Evolutionary conservation across 768 basidiomycete genomes (phyloP).

Genomic region (Amanita brunnescens): DNA sequence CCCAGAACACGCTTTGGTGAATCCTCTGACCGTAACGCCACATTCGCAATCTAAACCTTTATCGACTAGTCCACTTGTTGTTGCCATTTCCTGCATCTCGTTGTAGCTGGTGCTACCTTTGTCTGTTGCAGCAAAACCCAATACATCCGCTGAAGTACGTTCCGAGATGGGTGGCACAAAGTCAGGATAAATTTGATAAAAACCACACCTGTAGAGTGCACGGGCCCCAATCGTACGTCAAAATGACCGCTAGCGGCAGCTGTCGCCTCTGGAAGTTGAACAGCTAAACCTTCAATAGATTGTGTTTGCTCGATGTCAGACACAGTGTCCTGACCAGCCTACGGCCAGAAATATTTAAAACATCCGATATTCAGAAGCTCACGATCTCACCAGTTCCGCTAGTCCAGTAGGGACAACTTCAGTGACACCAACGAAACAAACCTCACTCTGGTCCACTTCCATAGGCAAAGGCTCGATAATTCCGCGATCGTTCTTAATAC

Average conservation of each 20-base stretch:
- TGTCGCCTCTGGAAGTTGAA: too few species aligned
- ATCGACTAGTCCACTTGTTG: background rate
- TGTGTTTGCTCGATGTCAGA: conserved; percentile 6
- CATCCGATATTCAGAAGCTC: background rate
- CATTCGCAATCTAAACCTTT: conserved; percentile 46
- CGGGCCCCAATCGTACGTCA: background rate
- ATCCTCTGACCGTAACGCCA: conserved; percentile 39
- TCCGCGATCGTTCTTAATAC: conserved; percentile 50
- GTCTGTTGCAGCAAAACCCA: background rate
- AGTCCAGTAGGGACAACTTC: conserved; percentile 47
- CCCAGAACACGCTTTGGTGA: background rate
- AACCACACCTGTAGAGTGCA: background rate
- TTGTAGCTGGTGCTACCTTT: background rate
- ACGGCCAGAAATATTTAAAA: background rate
- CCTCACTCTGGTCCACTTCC: conserved; percentile 28
- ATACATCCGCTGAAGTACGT: too few species aligned
- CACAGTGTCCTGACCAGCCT: conserved; percentile 7
- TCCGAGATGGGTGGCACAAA: too few species aligned
- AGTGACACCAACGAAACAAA: conserved; percentile 40
- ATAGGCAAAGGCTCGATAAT: conserved; percentile 34
- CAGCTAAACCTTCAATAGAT: background rate
- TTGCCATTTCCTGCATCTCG: background rate
- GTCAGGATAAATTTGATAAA: too few species aligned
- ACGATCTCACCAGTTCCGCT: conserved; percentile 41
- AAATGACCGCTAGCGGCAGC: too few species aligned